These are phyloP conservation scores for Pseudocercospora cruenta DNA, from an alignment of 2,329 filamentous ascomycete species.

Conservation along the genomic window DNA sequence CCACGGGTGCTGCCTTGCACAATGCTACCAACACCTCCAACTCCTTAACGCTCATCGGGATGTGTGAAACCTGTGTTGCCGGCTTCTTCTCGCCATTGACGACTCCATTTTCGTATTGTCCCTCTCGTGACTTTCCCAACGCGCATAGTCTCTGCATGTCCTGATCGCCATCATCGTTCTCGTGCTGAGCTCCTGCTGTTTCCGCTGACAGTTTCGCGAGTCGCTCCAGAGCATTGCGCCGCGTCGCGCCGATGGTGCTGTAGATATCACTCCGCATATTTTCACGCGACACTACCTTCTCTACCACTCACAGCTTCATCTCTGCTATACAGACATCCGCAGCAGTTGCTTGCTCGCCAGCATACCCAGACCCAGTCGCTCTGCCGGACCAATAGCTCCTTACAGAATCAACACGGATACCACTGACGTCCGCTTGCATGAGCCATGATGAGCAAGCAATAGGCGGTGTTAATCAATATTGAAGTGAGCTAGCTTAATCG, in stretches of 20 bases:
- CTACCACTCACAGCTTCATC: neutral
- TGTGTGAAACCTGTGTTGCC: slow-evolving; percentile 26
- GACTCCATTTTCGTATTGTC: neutral
- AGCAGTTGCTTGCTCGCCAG: neutral
- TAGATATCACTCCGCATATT: slow-evolving; percentile 28
- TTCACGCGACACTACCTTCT: neutral
- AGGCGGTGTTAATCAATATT: neutral
- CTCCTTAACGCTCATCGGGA: slow-evolving; percentile 70
- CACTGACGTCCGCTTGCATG: neutral
- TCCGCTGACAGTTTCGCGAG: slow-evolving; percentile 53
- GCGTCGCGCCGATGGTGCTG: slow-evolving; percentile 38
- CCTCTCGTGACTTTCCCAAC: slow-evolving; percentile 27
- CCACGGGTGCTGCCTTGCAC: slow-evolving; percentile 81
- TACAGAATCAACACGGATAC: neutral
- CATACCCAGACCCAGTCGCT: neutral
- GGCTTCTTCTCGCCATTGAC: slow-evolving; percentile 19
- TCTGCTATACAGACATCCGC: neutral
- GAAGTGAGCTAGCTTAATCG: neutral
- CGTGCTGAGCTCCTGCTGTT: slow-evolving; percentile 26
- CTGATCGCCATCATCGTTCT: slow-evolving; percentile 28
- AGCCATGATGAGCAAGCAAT: neutral
- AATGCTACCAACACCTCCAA: slow-evolving; percentile 89
- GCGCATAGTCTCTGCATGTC: slow-evolving; percentile 49
- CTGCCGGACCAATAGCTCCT: neutral
- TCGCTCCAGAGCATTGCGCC: slow-evolving; percentile 55